Percentiles rank a stretch among this genome's conserved stretches.
Evolutionary conservation across 495 filamentous ascomycete species (phyloP).

Genomic region (Aspergillus leporis): DNA sequence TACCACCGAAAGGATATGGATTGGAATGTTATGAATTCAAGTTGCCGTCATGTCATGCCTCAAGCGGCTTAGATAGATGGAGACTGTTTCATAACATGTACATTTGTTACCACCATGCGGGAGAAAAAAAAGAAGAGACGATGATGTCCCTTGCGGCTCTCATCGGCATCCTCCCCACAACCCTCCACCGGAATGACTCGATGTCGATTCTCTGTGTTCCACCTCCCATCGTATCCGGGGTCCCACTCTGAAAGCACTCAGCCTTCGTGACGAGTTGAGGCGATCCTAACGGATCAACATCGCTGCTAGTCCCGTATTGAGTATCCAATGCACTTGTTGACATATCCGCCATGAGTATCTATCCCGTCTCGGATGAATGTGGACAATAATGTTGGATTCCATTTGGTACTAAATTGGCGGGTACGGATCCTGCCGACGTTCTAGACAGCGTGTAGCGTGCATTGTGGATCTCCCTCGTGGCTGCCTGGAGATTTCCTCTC

Average conservation of each 20-base stretch:
- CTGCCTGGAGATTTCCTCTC: neutral
- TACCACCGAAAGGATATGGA: neutral
- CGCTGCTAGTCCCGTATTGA: neutral
- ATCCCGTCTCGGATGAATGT: constrained; percentile 1
- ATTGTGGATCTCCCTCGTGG: constrained; percentile 1
- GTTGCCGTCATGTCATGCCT: no score
- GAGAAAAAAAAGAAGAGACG: neutral
- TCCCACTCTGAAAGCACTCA: constrained; percentile 1
- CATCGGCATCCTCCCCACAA: neutral
- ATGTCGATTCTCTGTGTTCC: neutral
- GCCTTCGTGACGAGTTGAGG: neutral
- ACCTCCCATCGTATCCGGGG: constrained; percentile 7
- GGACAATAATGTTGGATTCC: neutral
- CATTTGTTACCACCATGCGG: neutral
- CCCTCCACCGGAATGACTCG: neutral
- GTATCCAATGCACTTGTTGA: neutral
- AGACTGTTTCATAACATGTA: neutral
- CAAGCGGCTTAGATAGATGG: no score
- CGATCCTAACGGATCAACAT: neutral
- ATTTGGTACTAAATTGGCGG: neutral
- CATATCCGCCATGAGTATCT: neutral
- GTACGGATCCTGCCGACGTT: constrained; percentile 3
- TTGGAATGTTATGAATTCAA: no score
- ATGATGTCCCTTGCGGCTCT: neutral
- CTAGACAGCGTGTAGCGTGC: constrained; percentile 1